Base-by-base conservation (phyloP, 805 yeast species). In the Saturnispora galanensis region DNA sequence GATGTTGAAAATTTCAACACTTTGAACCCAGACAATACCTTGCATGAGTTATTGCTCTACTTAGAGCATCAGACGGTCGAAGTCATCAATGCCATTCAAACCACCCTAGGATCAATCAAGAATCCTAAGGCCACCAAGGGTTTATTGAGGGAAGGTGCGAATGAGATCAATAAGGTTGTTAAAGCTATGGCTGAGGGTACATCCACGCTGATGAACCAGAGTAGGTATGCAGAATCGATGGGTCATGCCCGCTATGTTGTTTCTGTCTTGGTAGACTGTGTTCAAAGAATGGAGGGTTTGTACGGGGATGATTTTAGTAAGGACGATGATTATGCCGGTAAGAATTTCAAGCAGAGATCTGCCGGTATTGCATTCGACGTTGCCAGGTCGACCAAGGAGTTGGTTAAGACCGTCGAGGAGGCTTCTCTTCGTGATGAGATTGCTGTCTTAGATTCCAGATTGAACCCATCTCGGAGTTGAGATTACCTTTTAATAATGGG, bases 341-440 rank as follows among this genome's bases (percentile, higher is more conserved):
- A 84, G 61, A 84, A 84, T 54, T 82, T 87, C 67, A 86, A 86
- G 64, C 97, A 90, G 64, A 76, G 97, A 56, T 75, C 90, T 52
- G 97, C 97, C 0, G 97, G 97, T 2, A 83, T 89, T 53, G 90
- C 96, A 28, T 90, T 88, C 66, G 97, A 90, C 61, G 85, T 90
- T 65, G 97, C 97, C 18, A 88, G 90, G 64, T 84, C 95, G 62
- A 90, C 97, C 5, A 90, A 89, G 62, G 97, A 90, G 63, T 73
- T 90, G 58, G 97, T 90, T 16, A 89, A 89, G 66, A 85, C 95
- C 1, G 96, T 90, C 5, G 97, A 90, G 60, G 97, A 89, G 59
- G 95, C 95, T 18, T 83, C 89, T 57, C 68, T 89, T 55, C 82
- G 82, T 56, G 89, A 83, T 52, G 96, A 88, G 56, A 84, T 89